Evolutionary conservation across 306 rosid species (phyloP), one percentile per base, ranked within the genome.

Genomic region (Prunus salicina): DNA sequence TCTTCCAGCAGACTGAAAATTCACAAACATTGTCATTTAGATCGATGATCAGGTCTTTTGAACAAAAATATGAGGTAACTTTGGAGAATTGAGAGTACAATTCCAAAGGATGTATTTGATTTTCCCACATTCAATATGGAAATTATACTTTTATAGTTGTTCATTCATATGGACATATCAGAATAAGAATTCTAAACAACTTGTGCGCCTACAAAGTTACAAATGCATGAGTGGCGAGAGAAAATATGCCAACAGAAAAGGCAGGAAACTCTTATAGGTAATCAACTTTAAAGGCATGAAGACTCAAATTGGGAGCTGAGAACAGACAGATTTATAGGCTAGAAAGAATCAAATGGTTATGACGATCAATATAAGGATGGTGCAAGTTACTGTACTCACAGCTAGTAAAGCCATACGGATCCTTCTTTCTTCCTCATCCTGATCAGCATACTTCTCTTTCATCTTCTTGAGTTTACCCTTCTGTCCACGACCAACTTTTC

Each of bases 341-440:
- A 56, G 34, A 66, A 77, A 65, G 73, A 43, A 73, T 46, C 38
- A 16, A 55, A 34, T 45, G 38, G 60, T 56, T 64, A 3, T 52
- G 51, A 71, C 13, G 32, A 75, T 68, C 20, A 34, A 62, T 41
- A 32, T 13, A 66, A 56, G 70, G 24, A 47, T 27, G 56, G 67
- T 12, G 63, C 65, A 80, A 71, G 71, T 71, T 66, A 69, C 58
- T 75, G 75, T 77, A 89, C 99, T 92, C 85, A 95, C 97, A 76
- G 99, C 99, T 84, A 95, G 84, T 83, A 95, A 91, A 65, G 99
- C 89, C 99, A 95, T 92, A 45, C 97, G 91, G 58, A 95, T 90
- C 82, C 83, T 83, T 84, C 99, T 91, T 86, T 95, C 99, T 84
- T 92, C 97, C 87, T 95, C 99, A 63, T 95, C 99, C 79, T 95